Evolutionary conservation across 116 monocot genomes (phyloP).

Genomic region (Cymodocea nodosa): DNA sequence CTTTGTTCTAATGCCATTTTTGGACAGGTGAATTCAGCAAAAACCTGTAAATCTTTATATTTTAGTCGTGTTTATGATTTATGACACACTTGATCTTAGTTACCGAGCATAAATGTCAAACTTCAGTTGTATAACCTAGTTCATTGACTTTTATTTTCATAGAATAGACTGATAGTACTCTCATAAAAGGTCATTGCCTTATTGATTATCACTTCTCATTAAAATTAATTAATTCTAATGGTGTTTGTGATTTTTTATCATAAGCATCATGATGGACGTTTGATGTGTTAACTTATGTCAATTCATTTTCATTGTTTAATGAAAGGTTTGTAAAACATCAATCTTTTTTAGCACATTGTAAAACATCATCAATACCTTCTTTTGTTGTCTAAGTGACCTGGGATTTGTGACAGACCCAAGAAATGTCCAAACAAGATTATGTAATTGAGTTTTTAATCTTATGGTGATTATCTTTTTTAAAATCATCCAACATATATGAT

Average conservation of each 20-base stretch:
- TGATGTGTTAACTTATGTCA: no score
- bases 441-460: slow-evolving; percentile 1
- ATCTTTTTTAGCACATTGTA: no score
- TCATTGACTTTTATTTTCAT: not conserved
- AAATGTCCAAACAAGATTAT: not conserved
- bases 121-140: not conserved
- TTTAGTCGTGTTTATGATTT: not conserved
- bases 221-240: no score
- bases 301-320: no score
- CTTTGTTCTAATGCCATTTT: slow-evolving; percentile 86
- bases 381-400: no score
- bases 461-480: not conserved
- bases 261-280: no score
- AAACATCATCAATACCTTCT: no score
- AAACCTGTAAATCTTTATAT: not conserved
- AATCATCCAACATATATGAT: not conserved
- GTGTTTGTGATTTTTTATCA: no score
- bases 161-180: not conserved
- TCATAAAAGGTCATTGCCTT: not conserved
- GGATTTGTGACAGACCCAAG: no score
- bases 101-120: not conserved
- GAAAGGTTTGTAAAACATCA: no score
- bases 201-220: no score
- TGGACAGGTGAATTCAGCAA: slow-evolving; percentile 53
- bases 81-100: not conserved